Conservation (phyloP, 164 flowering plant genomes). For the Akebia trifoliata region DNA sequence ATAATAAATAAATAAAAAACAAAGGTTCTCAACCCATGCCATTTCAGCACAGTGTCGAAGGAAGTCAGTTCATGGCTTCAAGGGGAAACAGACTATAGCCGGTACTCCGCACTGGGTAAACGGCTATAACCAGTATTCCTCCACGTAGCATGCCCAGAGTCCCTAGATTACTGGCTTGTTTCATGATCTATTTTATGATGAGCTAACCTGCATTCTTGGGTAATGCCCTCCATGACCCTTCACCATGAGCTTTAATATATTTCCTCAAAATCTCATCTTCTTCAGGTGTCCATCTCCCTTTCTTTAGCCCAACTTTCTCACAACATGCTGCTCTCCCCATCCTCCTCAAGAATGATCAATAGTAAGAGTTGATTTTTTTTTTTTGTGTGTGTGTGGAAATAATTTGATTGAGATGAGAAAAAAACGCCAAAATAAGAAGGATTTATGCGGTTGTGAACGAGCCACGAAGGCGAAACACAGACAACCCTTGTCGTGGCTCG, state of each 20-base stretch:
- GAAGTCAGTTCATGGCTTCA: no score
- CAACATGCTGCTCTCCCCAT: constrained; percentile 98
- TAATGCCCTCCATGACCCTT: constrained; percentile 86
- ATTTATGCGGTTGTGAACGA: constrained; percentile 22
- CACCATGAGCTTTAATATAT: constrained; percentile 71
- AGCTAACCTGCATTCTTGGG: constrained; percentile 84
- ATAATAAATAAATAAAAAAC: no score
- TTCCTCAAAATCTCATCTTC: constrained; percentile 63
- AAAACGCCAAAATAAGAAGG: neutral
- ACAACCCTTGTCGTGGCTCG: constrained; percentile 43
- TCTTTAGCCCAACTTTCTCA: constrained; percentile 80
- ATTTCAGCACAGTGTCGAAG: no score
- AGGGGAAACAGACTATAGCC: no score
- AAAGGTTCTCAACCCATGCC: no score
- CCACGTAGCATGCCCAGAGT: no score
- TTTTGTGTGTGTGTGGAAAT: constrained; percentile 1
- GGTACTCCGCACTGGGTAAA: no score
- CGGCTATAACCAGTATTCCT: no score
- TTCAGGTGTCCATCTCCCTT: constrained; percentile 86
- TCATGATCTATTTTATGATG: neutral
- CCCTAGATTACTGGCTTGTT: no score
- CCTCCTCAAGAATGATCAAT: neutral
- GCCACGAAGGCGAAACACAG: constrained; percentile 33
- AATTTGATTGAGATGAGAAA: neutral
- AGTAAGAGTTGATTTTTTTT: neutral